A percentile compares a stretch with the other conserved stretches of the same genome.
These are phyloP conservation scores for Cutaneotrichosporon sp. DNA, from an alignment of 1,284 basidiomycete genomes.

Conservation along the genomic window DNA sequence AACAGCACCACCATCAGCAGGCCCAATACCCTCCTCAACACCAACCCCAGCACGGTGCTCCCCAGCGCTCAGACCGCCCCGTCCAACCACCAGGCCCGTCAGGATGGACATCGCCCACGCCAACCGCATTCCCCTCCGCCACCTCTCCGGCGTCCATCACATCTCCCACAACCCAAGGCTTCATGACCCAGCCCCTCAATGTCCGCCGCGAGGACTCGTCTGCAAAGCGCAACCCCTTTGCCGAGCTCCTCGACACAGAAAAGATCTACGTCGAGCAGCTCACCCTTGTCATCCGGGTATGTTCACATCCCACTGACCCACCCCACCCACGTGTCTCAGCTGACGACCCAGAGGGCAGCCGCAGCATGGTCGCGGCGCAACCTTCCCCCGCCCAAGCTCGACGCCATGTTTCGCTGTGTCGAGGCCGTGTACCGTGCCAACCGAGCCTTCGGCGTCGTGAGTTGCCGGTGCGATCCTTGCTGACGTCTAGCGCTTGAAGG, in stretches of 20 bases:
- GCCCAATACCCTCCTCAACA: too few relatives aligned
- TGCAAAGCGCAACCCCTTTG: slow-evolving; percentile 68
- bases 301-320: too few relatives aligned
- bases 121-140: slow-evolving; percentile 6
- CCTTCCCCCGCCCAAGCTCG: slow-evolving; percentile 87
- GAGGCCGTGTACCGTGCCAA: slow-evolving; percentile 92
- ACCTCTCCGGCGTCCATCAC: not conserved
- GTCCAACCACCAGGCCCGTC: slow-evolving; percentile 4
- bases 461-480: slow-evolving; percentile 35
- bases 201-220: slow-evolving; percentile 3
- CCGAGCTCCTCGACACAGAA: slow-evolving; percentile 92
- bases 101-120: slow-evolving; percentile 9
- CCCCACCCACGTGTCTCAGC: not conserved
- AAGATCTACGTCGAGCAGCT: slow-evolving; percentile 89
- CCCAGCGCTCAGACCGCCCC: slow-evolving; percentile 9
- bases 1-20: not conserved
- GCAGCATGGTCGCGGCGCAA: slow-evolving; percentile 94
- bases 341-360: slow-evolving; percentile 76
- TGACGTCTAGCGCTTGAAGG: slow-evolving; percentile 75
- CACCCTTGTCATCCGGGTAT: slow-evolving; percentile 83
- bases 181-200: slow-evolving; percentile 1
- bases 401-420: slow-evolving; percentile 90
- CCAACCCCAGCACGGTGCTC: not conserved
- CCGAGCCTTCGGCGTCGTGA: slow-evolving; percentile 71
- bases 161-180: not conserved